These are phyloP conservation scores for Corynespora cassiicola DNA, from an alignment of 2,329 filamentous ascomycete genomes.

Conservation along the genomic window DNA sequence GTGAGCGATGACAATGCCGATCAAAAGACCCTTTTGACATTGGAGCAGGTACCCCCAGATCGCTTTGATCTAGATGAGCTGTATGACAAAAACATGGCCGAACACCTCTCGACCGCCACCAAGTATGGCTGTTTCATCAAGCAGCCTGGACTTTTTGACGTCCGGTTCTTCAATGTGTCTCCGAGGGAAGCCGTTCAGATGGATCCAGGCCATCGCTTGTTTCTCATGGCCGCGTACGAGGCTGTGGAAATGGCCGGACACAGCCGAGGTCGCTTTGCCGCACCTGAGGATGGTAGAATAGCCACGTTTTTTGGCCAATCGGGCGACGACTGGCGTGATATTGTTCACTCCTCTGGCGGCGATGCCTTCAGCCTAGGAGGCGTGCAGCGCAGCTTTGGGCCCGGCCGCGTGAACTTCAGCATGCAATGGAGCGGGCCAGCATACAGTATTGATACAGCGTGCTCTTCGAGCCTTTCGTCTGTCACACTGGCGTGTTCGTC, in stretches of 20 bases:
- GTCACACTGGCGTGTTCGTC: constrained; percentile 26
- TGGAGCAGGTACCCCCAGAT: too few species aligned
- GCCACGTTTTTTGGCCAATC: constrained; percentile 36
- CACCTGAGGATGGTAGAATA: too few species aligned
- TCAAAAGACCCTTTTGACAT: too few species aligned
- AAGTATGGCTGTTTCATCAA: constrained; percentile 30
- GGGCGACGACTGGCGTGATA: constrained; percentile 28
- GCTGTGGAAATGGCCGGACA: constrained; percentile 24
- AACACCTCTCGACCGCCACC: too few species aligned
- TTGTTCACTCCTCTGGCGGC: constrained; percentile 1
- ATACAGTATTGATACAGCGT: constrained; percentile 38
- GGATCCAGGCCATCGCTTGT: constrained; percentile 24
- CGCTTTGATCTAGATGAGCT: too few species aligned
- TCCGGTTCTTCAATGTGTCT: constrained; percentile 27
- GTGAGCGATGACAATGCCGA: constrained; percentile 1
- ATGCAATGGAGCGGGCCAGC: constrained; percentile 49
- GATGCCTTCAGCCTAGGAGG: constrained; percentile 57
- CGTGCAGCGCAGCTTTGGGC: constrained; percentile 57
- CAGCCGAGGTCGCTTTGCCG: too few species aligned
- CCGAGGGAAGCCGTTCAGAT: constrained; percentile 24
- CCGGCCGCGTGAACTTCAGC: constrained; percentile 46
- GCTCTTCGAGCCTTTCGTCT: constrained; percentile 33
- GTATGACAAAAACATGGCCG: too few species aligned
- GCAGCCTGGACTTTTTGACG: constrained; percentile 24
- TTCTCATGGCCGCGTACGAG: constrained; percentile 23